A percentile compares a stretch with the other conserved stretches of the same genome.
Conservation (phyloP, 2,329 filamentous ascomycete genomes). For the Colletotrichum karsti region DNA sequence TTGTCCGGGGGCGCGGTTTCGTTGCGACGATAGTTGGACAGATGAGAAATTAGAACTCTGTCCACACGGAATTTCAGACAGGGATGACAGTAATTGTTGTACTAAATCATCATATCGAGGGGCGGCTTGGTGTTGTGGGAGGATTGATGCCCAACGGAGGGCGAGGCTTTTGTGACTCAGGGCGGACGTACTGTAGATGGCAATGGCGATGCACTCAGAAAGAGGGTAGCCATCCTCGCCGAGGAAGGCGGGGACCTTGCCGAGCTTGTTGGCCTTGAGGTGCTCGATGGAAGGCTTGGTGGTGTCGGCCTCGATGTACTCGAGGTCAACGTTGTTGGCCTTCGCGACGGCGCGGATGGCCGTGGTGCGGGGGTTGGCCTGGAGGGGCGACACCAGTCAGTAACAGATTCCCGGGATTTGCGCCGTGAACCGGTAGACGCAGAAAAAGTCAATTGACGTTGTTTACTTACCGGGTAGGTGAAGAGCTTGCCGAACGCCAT, state of each 20-base stretch:
- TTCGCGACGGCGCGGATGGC: slow-evolving; percentile 93
- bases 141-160: slow-evolving; percentile 25
- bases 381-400: slow-evolving; percentile 38
- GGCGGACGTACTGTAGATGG: slow-evolving; percentile 90
- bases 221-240: slow-evolving; percentile 91
- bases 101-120: slow-evolving; percentile 74
- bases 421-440: neutral
- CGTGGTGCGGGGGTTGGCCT: slow-evolving; percentile 91
- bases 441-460: slow-evolving; percentile 2
- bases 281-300: slow-evolving; percentile 78
- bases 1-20: neutral
- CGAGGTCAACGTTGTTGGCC: slow-evolving; percentile 94
- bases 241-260: slow-evolving; percentile 92
- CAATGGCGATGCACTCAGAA: slow-evolving; percentile 91
- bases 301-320: slow-evolving; percentile 78
- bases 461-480: slow-evolving; percentile 75
- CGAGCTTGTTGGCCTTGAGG: slow-evolving; percentile 84
- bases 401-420: slow-evolving; percentile 35
- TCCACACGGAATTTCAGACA: slow-evolving; percentile 91
- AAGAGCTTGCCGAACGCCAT: slow-evolving; percentile 99
- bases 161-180: slow-evolving; percentile 22
- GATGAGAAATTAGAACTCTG: slow-evolving; percentile 85
- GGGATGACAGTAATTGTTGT: slow-evolving; percentile 93
- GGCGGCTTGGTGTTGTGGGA: slow-evolving; percentile 19
- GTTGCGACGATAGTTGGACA: slow-evolving; percentile 34